These are phyloP conservation scores for Conoideocrella luteorostrata DNA, from an alignment of 2,329 filamentous ascomycete species.

Conservation along the genomic window DNA sequence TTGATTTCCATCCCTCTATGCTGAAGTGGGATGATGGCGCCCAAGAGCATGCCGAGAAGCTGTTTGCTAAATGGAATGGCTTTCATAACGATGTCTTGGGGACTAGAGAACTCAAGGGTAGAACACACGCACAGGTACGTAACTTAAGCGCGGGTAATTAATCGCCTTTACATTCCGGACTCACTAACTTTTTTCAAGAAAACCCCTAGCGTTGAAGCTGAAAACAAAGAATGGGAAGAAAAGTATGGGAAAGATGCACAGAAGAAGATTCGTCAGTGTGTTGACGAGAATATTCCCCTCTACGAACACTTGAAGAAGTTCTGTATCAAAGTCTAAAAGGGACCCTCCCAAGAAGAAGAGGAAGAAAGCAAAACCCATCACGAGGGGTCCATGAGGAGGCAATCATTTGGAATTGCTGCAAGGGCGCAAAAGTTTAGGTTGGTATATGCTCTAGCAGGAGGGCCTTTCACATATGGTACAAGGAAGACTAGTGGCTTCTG, in stretches of 20 bases:
- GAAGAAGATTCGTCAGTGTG: slow-evolving; percentile 62
- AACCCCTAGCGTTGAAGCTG: slow-evolving; percentile 55
- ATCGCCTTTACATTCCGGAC: too few species aligned
- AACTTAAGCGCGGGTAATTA: neutral
- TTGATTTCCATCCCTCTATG: slow-evolving; percentile 73
- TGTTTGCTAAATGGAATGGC: slow-evolving; percentile 94
- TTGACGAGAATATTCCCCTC: slow-evolving; percentile 64
- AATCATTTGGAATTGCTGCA: too few species aligned
- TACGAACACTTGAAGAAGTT: slow-evolving; percentile 82
- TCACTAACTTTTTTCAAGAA: slow-evolving; percentile 36
- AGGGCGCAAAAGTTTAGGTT: too few species aligned
- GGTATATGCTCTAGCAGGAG: slow-evolving; percentile 1
- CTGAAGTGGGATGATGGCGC: slow-evolving; percentile 75
- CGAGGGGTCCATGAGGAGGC: neutral
- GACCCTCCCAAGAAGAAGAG: neutral
- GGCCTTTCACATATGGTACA: slow-evolving; percentile 6
- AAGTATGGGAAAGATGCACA: slow-evolving; percentile 70
- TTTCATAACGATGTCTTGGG: slow-evolving; percentile 94
- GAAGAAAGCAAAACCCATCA: neutral
- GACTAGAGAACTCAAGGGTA: slow-evolving; percentile 68
- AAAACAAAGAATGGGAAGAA: slow-evolving; percentile 64
- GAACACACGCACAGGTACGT: slow-evolving; percentile 56
- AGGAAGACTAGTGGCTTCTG: neutral
- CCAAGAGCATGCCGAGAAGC: slow-evolving; percentile 63
- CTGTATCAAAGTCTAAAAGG: slow-evolving; percentile 52